These are phyloP conservation scores for Spirogloea muscicola DNA, from an alignment of 139 green algal genomes.

Conservation along the genomic window DNA sequence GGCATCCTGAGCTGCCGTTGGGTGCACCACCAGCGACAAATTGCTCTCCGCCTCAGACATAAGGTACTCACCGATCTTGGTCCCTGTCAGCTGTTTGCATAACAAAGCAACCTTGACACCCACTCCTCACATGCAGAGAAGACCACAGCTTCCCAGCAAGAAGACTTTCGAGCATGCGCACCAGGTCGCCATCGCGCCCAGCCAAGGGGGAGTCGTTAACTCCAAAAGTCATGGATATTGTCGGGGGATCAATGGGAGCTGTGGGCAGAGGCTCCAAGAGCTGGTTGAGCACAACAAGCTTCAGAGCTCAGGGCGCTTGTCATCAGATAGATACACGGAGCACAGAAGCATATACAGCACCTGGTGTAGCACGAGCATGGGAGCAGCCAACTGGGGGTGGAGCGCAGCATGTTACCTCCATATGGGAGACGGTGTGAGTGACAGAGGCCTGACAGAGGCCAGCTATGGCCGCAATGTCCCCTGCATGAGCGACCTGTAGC, in stretches of 20 bases:
- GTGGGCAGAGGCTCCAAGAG: constrained; percentile 59
- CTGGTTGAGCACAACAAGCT: no score
- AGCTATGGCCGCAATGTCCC: constrained; percentile 76
- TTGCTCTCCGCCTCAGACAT: constrained; percentile 75
- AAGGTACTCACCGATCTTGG: constrained; percentile 76
- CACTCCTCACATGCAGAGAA: no score
- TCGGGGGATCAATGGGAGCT: constrained; percentile 80
- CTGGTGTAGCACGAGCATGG: no score
- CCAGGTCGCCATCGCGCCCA: constrained; percentile 51
- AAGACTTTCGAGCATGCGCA: no score
- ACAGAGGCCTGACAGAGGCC: constrained; percentile 61
- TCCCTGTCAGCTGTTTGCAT: constrained; percentile 69
- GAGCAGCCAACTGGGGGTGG: no score
- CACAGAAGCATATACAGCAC: no score
- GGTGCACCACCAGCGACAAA: constrained; percentile 61
- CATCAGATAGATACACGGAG: no score
- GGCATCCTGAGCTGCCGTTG: constrained; percentile 24
- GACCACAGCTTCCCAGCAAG: no score
- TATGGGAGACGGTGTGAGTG: constrained; percentile 68
- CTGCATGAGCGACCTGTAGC: constrained; percentile 62
- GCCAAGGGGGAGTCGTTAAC: constrained; percentile 81
- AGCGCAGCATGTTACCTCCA: no score
- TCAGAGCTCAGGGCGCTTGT: no score
- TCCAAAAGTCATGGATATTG: constrained; percentile 79
- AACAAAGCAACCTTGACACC: no score